These are phyloP conservation scores for Solanum tacnaense DNA, from an alignment of 257 asterid species.

Conservation along the genomic window DNA sequence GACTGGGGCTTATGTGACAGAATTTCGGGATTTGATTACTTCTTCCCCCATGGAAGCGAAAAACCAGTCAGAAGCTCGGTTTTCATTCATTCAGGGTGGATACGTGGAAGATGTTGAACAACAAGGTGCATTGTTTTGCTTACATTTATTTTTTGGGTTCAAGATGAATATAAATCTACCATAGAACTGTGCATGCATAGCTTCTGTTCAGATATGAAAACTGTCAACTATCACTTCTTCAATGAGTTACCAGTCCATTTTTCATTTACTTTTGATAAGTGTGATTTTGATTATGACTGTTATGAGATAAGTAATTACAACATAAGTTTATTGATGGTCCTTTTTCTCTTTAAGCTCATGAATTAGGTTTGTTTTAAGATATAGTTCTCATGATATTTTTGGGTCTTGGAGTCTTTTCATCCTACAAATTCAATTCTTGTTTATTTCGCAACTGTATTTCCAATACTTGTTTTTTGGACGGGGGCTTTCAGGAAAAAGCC, in stretches of 20 bases:
- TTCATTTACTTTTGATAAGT: neutral
- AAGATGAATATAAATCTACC: neutral
- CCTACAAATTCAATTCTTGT: neutral
- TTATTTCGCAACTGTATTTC: neutral
- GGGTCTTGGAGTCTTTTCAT: neutral
- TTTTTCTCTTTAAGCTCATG: neutral
- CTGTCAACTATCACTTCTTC: neutral
- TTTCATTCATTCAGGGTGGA: slow-evolving; percentile 85
- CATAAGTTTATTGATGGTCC: neutral
- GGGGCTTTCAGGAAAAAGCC: neutral
- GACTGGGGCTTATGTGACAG: slow-evolving; percentile 75
- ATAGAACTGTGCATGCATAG: neutral
- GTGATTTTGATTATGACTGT: neutral
- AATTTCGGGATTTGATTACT: slow-evolving; percentile 60
- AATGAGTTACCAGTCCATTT: neutral
- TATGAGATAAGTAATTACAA: neutral
- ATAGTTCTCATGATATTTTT: neutral
- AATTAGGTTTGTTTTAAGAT: neutral
- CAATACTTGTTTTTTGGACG: neutral
- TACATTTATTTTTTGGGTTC: neutral
- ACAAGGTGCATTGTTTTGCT: slow-evolving; percentile 33
- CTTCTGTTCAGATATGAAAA: neutral
- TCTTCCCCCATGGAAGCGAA: slow-evolving; percentile 37
- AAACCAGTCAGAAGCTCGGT: slow-evolving; percentile 57
- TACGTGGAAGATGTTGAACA: slow-evolving; percentile 62